phyloP scores from a whole-genome alignment of 352 stramenopile genomes.

The Hyaloperonospora brassicae region DNA sequence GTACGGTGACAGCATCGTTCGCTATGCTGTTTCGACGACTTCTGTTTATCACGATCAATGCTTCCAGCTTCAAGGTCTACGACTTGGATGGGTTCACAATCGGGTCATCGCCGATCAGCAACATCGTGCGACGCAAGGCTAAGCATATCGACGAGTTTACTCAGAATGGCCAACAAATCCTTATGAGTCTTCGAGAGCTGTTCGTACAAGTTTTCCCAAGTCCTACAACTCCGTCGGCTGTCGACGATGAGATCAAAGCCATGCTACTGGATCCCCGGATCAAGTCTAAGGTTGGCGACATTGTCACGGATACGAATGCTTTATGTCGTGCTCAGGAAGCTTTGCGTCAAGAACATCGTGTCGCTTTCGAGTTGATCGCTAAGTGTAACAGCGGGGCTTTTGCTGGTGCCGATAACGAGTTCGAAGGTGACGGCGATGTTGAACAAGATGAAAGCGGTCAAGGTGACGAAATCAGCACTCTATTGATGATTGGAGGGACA shows the following conservation, averaged over 20 bases:
- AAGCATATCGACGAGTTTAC: too few relatives aligned
- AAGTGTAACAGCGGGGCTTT: slow-evolving; percentile 1
- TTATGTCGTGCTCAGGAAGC: slow-evolving; percentile 20
- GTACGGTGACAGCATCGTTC: slow-evolving; percentile 13
- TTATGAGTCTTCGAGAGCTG: slow-evolving; percentile 14
- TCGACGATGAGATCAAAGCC: slow-evolving; percentile 29
- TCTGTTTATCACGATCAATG: slow-evolving; percentile 22
- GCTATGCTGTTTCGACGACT: slow-evolving; percentile 31
- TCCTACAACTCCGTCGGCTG: slow-evolving; percentile 5
- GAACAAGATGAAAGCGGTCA: slow-evolving; percentile 21
- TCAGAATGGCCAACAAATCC: slow-evolving; percentile 14
- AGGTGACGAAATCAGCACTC: slow-evolving; percentile 28
- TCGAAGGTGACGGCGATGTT: slow-evolving; percentile 10
- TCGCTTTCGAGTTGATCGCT: slow-evolving; percentile 26
- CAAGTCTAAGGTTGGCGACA: slow-evolving; percentile 23
- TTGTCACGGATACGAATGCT: slow-evolving; percentile 19
- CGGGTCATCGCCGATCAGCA: slow-evolving; percentile 2
- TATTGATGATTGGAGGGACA: slow-evolving; percentile 32
- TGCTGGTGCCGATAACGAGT: slow-evolving; percentile 1
- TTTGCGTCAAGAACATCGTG: slow-evolving; percentile 29
- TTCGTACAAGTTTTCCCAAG: slow-evolving; percentile 13
- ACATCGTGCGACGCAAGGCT: slow-evolving; percentile 13
- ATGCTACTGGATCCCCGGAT: slow-evolving; percentile 37
- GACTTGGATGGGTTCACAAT: slow-evolving; percentile 11
- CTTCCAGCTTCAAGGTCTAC: slow-evolving; percentile 23